Percentiles rank a stretch among this genome's conserved stretches.
Conservation (phyloP, 345 rosid species). For the Ceriops zippeliana region DNA sequence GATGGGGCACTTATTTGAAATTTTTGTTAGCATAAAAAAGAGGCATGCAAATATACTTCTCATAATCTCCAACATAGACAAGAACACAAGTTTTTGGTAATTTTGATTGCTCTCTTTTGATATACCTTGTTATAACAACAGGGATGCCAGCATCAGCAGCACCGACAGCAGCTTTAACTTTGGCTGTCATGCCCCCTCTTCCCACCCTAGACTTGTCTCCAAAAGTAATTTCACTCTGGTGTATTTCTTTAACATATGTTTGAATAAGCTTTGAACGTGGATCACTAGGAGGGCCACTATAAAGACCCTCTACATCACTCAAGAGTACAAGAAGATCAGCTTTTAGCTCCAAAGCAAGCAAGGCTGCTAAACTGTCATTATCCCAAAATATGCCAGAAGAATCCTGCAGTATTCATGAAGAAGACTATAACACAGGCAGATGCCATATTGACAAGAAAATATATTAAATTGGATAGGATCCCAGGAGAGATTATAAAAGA, state of each 20-base stretch:
- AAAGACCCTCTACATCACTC: conserved; percentile 98
- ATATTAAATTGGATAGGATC: background rate
- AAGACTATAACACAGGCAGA: conserved; percentile 4
- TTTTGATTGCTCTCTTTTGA: background rate
- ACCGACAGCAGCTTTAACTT: conserved; percentile 92
- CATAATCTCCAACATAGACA: too few relatives aligned
- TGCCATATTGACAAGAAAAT: background rate
- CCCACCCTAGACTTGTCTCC: conserved; percentile 99
- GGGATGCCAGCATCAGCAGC: conserved; percentile 93
- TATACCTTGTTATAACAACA: conserved; percentile 90
- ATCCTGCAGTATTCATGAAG: conserved; percentile 54
- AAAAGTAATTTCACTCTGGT: conserved; percentile 82
- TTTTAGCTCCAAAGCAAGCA: conserved; percentile 82
- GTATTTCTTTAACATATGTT: conserved; percentile 75
- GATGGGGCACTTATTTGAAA: background rate
- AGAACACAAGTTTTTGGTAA: background rate
- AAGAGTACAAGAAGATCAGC: conserved; percentile 93
- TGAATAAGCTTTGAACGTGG: conserved; percentile 83
- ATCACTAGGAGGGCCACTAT: conserved; percentile 93
- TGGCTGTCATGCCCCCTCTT: conserved; percentile 99
- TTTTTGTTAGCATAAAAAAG: too few relatives aligned
- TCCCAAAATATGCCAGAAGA: conserved; percentile 99
- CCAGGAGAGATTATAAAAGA: background rate
- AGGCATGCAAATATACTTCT: background rate
- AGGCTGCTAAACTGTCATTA: conserved; percentile 95